phyloP scores from a whole-genome alignment of 176 grass and related monocot species.

The Hordeum vulgare region MorexV3_pseudomolecules_assembly NC_058519.1:63789641-63790140 shows the following conservation, averaged over 20 bases:
- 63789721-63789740: constrained; percentile 89
- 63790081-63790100: constrained; percentile 4
- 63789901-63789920: not conserved
- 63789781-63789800: constrained; percentile 87
- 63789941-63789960: constrained; percentile 75
- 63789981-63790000: constrained; percentile 85
- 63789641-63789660: not conserved
- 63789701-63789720: constrained; percentile 57
- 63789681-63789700: not conserved
- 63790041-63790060: constrained; percentile 93
- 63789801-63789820: constrained; percentile 84
- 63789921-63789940: constrained; percentile 6
- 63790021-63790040: constrained; percentile 88
- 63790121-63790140: not conserved
- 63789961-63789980: constrained; percentile 89
- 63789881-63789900: constrained; percentile 22
- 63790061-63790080: constrained; percentile 82
- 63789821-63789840: constrained; percentile 81
- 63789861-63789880: constrained; percentile 95
- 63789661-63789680: not conserved
- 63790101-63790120: not conserved
- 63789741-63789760: constrained; percentile 63
- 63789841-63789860: constrained; percentile 86
- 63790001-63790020: constrained; percentile 67
- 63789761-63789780: constrained; percentile 81